Evolutionary conservation across 1,139 yeast genomes (phyloP), one percentile per base, ranked within the genome.

Genomic region (Wickerhamomyces sp.): DNA sequence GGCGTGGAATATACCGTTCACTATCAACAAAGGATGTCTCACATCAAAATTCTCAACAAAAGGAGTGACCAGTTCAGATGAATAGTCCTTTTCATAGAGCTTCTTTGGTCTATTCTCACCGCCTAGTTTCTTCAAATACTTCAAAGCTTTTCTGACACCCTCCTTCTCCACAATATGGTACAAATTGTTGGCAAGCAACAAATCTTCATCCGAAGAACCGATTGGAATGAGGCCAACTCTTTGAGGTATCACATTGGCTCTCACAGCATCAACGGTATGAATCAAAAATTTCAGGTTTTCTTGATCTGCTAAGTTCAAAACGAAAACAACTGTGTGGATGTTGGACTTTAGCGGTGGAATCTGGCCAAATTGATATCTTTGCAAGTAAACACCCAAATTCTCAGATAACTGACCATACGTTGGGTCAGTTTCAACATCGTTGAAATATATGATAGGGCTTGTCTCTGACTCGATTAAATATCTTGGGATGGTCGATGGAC

Each of bases 221-320:
- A 84, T 44, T 0, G 97, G 95, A 18, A 91, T 61, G 2, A 91
- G 44, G 4, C 96, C 98, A 37, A 91, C 54, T 54, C 89, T 85
- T 46, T 88, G 82, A 0, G 96, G 88, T 14, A 84, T 66, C 1
- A 78, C 77, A 27, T 74, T 68, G 20, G 72, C 65, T 19, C 77
- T 55, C 15, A 84, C 67, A 1, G 75, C 61, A 24, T 72, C 67
- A 1, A 78, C 52, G 27, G 77, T 55, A 4, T 77, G 67, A 28
- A 70, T 62, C 22, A 79, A 57, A 1, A 68, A 69, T 23, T 63
- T 57, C 40, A 70, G 49, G 54, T 78, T 75, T 2, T 64, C 59
- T 16, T 67, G 61, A 40, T 75, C 66, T 1, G 79, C 63, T 25
- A 87, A 61, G 45, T 83, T 79, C n/a, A 88, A 52, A 0, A 75